A percentile compares a stretch with the other conserved stretches of the same genome.
Conservation (phyloP, 129 eudicot genomes). For the Chrysanthemum lavandulifolium region DNA sequence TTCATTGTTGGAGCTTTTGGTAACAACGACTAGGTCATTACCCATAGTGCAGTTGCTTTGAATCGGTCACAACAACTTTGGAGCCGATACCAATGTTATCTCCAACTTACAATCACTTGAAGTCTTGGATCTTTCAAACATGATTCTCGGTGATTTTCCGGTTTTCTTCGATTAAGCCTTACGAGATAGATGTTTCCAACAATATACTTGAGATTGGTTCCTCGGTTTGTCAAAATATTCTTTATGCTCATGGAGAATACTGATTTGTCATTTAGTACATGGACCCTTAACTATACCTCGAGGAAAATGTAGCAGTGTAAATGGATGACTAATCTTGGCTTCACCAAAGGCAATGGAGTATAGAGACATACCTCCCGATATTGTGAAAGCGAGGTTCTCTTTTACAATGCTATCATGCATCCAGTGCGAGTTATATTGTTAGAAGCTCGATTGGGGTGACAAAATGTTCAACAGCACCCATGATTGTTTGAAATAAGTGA, state of each 20-base stretch:
- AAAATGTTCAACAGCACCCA: too few species aligned
- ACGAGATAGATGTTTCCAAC: slow-evolving; percentile 46
- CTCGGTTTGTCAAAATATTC: slow-evolving; percentile 37
- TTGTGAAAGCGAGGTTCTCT: too few species aligned
- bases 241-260: slow-evolving; percentile 33
- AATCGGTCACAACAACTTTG: slow-evolving; percentile 69
- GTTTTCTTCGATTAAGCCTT: slow-evolving; percentile 45
- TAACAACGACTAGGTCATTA: slow-evolving; percentile 46
- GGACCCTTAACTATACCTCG: too few species aligned
- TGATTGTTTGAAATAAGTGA: too few species aligned
- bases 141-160: slow-evolving; percentile 63
- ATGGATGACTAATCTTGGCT: too few species aligned
- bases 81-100: slow-evolving; percentile 40
- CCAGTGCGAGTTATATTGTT: too few species aligned
- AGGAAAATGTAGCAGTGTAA: too few species aligned
- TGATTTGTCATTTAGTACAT: slow-evolving; percentile 5
- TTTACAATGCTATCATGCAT: too few species aligned
- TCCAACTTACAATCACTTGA: slow-evolving; percentile 38
- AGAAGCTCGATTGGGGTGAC: too few species aligned
- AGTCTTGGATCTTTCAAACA: slow-evolving; percentile 83
- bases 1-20: slow-evolving; percentile 73
- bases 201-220: slow-evolving; percentile 56
- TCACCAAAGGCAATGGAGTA: too few species aligned
- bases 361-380: too few species aligned
- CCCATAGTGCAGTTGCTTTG: slow-evolving; percentile 55